Evolutionary conservation across 352 stramenopile species (phyloP).

Genomic region (Saprolegnia parasitica): DNA sequence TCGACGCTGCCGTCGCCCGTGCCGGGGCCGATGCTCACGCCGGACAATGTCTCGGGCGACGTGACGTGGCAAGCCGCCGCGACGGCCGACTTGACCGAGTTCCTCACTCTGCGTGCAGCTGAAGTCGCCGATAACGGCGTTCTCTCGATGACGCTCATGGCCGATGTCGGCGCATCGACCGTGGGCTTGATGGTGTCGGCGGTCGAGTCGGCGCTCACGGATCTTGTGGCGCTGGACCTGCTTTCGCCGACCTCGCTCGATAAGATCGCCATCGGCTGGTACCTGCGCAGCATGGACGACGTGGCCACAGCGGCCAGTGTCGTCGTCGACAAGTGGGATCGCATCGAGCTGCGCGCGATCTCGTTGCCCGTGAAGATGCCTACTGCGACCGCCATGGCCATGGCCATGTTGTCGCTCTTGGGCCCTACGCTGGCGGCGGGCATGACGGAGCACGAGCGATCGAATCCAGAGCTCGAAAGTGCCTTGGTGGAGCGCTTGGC

Average conservation of each 20-base stretch:
- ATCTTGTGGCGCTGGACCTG: not conserved
- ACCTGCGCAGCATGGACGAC: constrained; percentile 5
- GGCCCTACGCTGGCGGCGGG: not conserved
- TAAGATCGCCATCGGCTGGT: not conserved
- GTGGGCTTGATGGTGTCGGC: not conserved
- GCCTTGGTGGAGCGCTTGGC: not conserved
- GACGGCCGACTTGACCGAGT: not conserved
- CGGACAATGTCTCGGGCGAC: not conserved
- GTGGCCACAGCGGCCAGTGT: not conserved
- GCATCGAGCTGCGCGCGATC: not conserved
- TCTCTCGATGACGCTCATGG: not conserved
- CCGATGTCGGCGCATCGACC: not conserved
- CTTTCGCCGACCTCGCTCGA: constrained; percentile 3
- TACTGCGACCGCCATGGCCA: not conserved
- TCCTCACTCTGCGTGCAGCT: constrained; percentile 7
- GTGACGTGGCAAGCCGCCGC: not conserved
- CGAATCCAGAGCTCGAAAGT: not conserved
- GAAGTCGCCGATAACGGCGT: constrained; percentile 9
- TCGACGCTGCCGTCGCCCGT: not conserved
- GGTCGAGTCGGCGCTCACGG: not conserved
- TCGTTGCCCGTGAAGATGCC: not conserved
- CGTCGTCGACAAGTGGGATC: not conserved
- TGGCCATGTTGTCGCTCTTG: not conserved
- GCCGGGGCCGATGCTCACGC: not conserved
- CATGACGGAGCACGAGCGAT: not conserved